Evolutionary conservation across 2,329 filamentous ascomycete genomes (phyloP).

Genomic region (Sphaerulina populicola): DNA sequence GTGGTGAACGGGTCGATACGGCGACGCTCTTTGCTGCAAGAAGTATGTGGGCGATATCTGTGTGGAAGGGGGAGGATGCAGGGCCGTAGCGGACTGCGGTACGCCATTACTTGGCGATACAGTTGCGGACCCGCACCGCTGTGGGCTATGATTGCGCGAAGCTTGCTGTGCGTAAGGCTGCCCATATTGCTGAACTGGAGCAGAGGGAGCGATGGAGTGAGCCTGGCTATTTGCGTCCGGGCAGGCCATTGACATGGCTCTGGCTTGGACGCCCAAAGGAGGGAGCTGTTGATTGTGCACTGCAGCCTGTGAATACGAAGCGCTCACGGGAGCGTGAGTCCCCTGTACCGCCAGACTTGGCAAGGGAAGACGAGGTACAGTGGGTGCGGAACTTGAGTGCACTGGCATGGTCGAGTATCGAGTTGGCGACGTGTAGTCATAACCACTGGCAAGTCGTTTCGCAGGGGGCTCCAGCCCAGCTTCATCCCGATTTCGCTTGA

Average conservation of each 20-base stretch:
- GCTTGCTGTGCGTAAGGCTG: constrained; percentile 27
- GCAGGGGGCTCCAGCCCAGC: constrained; percentile 47
- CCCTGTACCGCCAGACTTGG: constrained; percentile 64
- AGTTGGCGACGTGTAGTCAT: constrained; percentile 25
- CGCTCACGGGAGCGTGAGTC: constrained; percentile 14
- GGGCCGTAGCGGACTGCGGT: constrained; percentile 48
- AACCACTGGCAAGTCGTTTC: constrained; percentile 41
- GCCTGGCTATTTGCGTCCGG: constrained; percentile 49
- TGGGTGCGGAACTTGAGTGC: constrained; percentile 23
- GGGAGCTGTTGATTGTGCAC: constrained; percentile 46
- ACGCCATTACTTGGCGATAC: constrained; percentile 64
- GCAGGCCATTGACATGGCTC: constrained; percentile 68
- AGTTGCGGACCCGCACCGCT: constrained; percentile 46
- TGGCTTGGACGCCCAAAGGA: constrained; percentile 51
- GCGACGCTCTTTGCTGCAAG: constrained; percentile 78
- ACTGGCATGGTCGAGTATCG: constrained; percentile 31
- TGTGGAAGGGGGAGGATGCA: constrained; percentile 36
- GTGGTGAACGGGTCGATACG: constrained; percentile 81
- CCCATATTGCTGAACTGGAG: constrained; percentile 17
- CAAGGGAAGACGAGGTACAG: constrained; percentile 52
- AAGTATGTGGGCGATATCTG: constrained; percentile 82
- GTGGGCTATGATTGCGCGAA: constrained; percentile 46
- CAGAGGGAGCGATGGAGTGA: constrained; percentile 31
- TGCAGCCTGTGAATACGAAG: constrained; percentile 20
- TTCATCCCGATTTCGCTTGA: constrained; percentile 54